phyloP scores from a whole-genome alignment of 306 rosid genomes.

The Betula pendula region DNA sequence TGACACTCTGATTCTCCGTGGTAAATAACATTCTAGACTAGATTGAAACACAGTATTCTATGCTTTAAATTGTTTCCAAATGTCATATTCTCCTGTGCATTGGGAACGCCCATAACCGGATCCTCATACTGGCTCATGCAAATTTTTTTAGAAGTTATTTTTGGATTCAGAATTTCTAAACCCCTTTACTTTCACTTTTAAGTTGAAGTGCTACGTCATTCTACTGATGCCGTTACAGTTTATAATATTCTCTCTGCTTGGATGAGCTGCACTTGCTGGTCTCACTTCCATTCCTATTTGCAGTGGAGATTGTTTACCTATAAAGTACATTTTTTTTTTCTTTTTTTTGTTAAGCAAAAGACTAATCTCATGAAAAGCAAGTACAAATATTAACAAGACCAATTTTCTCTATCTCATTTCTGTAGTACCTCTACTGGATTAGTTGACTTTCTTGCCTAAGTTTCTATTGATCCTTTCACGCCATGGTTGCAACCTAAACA shows the following conservation, averaged over 20 bases:
- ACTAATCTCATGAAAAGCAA: too few relatives aligned
- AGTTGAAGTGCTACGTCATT: background rate
- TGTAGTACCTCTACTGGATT: background rate
- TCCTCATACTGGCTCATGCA: background rate
- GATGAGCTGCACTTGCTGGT: background rate
- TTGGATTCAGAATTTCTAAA: background rate
- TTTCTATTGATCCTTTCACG: background rate
- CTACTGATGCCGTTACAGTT: background rate
- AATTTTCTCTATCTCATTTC: background rate
- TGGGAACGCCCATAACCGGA: background rate
- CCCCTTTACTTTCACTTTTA: background rate
- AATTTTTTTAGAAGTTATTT: background rate
- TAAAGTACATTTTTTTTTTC: too few relatives aligned
- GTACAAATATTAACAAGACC: too few relatives aligned
- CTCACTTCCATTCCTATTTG: background rate
- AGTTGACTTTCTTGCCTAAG: background rate
- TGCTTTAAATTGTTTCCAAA: background rate
- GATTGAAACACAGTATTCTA: background rate
- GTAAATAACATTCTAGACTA: background rate
- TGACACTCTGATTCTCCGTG: background rate
- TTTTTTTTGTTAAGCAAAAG: too few relatives aligned
- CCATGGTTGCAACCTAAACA: background rate
- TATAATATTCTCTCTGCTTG: background rate
- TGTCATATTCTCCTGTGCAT: background rate
- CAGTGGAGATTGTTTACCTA: background rate